phyloP scores from a whole-genome alignment of 129 eudicot species.

The Kitagawia praeruptora region DNA sequence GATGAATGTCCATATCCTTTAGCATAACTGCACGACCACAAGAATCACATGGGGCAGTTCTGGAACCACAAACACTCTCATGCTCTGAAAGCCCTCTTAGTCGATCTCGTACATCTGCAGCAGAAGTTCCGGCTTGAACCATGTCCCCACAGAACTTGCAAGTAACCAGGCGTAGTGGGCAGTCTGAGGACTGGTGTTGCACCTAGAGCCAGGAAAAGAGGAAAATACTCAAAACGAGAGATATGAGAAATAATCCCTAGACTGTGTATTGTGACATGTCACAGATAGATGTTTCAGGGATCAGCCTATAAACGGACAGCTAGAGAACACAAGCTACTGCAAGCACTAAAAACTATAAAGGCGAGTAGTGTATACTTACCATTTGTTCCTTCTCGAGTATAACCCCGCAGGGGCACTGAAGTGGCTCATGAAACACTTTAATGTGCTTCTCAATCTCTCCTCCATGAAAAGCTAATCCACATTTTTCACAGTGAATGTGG shows the following conservation, averaged over 20 bases:
- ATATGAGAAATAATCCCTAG: neutral
- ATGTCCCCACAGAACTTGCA: slow-evolving; percentile 93
- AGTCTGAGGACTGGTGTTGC: slow-evolving; percentile 66
- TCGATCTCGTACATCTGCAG: slow-evolving; percentile 74
- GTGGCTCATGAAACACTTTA: slow-evolving; percentile 89
- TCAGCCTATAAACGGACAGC: neutral
- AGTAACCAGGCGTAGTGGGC: slow-evolving; percentile 69
- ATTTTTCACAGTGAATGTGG: slow-evolving; percentile 75
- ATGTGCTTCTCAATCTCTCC: slow-evolving; percentile 81
- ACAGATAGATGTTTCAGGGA: neutral
- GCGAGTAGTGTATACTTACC: slow-evolving; percentile 36
- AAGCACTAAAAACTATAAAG: neutral
- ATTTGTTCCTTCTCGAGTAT: slow-evolving; percentile 78
- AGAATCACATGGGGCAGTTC: slow-evolving; percentile 94
- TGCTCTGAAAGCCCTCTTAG: slow-evolving; percentile 80
- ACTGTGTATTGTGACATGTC: neutral
- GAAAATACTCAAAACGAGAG: neutral
- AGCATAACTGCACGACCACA: slow-evolving; percentile 95
- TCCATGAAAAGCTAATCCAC: slow-evolving; percentile 73
- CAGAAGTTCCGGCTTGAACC: slow-evolving; percentile 78
- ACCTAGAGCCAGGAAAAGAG: slow-evolving; percentile 37
- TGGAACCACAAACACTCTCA: slow-evolving; percentile 81
- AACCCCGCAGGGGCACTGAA: slow-evolving; percentile 70
- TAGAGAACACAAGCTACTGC: neutral
- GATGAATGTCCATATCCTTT: slow-evolving; percentile 97